Percentiles rank a stretch among this genome's conserved stretches.
Conservation (phyloP, 2,329 filamentous ascomycete genomes). For the Biscogniauxia mediterranea region DNA sequence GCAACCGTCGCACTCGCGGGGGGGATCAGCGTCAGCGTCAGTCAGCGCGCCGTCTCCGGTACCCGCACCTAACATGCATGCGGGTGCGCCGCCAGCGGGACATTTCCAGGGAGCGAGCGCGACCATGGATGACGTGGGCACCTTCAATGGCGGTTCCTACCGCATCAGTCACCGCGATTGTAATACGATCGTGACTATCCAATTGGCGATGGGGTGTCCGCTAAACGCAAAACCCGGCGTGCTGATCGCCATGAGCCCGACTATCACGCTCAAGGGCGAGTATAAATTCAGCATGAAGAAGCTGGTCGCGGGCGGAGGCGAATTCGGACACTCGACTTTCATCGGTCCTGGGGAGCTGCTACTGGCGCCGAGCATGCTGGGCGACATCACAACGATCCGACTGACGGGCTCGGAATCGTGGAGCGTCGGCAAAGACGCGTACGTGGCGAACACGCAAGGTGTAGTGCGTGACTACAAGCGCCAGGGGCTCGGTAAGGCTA, state of each 20-base stretch:
- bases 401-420: conserved; percentile 72
- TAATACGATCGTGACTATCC: conserved; percentile 85
- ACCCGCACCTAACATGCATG: conserved; percentile 34
- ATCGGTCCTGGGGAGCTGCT: conserved; percentile 90
- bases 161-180: conserved; percentile 88
- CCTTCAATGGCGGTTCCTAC: conserved; percentile 94
- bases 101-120: conserved; percentile 65
- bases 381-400: conserved; percentile 80
- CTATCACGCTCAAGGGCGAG: conserved; percentile 77
- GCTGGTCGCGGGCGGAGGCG: conserved; percentile 76
- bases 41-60: conserved; percentile 14
- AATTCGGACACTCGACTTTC: conserved; percentile 75
- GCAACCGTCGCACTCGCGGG: not conserved
- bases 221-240: conserved; percentile 77
- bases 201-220: conserved; percentile 86
- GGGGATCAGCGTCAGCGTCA: conserved; percentile 10
- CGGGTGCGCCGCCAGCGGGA: conserved; percentile 41
- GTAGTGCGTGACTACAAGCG: conserved; percentile 83
- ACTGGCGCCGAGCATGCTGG: conserved; percentile 74
- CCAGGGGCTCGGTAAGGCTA: conserved; percentile 82
- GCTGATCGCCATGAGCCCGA: conserved; percentile 95
- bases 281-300: conserved; percentile 91
- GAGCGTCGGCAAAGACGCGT: conserved; percentile 84
- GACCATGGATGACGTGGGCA: conserved; percentile 82
- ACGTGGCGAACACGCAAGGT: conserved; percentile 82